These are phyloP conservation scores for Tylopilus balloui DNA, from an alignment of 768 basidiomycete genomes.

Conservation along the genomic window DNA sequence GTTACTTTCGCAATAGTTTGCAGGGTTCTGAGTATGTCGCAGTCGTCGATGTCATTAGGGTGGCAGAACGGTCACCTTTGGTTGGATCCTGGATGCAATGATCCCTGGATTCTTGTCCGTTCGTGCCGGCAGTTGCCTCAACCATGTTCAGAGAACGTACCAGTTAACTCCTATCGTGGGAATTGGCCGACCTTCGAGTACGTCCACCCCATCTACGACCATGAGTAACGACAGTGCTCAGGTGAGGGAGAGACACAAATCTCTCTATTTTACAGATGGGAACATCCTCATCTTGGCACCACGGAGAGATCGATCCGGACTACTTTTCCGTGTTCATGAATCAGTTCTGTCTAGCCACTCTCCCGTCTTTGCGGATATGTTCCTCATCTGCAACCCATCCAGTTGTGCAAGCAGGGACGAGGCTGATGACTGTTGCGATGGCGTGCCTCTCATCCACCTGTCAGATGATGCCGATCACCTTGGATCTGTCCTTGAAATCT, in stretches of 20 bases:
- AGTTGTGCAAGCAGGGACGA: not conserved
- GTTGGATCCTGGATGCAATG: too few relatives aligned
- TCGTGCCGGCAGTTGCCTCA: too few relatives aligned
- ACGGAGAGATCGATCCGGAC: not conserved
- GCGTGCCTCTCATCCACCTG: slow-evolving; percentile 5
- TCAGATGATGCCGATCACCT: slow-evolving; percentile 8
- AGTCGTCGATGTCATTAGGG: not conserved
- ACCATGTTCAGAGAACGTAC: too few relatives aligned
- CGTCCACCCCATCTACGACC: not conserved
- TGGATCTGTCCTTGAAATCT: slow-evolving; percentile 5
- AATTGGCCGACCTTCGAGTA: too few relatives aligned
- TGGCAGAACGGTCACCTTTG: too few relatives aligned
- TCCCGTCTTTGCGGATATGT: slow-evolving; percentile 3
- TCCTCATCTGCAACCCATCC: not conserved
- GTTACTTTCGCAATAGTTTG: not conserved
- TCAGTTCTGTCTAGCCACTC: slow-evolving; percentile 13
- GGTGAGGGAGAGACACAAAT: not conserved
- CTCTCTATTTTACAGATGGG: slow-evolving; percentile 11
- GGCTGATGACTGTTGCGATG: not conserved
- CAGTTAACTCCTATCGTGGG: too few relatives aligned
- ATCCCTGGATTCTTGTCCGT: too few relatives aligned
- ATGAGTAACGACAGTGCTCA: slow-evolving; percentile 39
- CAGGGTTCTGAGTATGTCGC: not conserved
- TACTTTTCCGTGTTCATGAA: slow-evolving; percentile 15
- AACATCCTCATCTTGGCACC: slow-evolving; percentile 3